These are phyloP conservation scores for Sordariomycetes sp. DNA, from an alignment of 2,329 filamentous ascomycete genomes.

Conservation along the genomic window DNA sequence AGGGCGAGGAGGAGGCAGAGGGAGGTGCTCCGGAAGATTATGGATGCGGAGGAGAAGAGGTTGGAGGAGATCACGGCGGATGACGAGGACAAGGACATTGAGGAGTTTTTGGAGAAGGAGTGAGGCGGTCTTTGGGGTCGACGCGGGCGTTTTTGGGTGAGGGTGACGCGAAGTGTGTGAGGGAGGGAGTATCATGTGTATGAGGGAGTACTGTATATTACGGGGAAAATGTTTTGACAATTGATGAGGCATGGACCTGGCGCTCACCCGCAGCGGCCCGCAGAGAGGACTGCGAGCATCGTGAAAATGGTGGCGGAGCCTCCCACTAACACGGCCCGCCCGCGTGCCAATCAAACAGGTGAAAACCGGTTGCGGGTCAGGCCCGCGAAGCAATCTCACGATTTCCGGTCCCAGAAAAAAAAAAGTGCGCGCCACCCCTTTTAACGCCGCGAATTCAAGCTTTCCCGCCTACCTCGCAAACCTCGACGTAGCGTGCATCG, in stretches of 20 bases:
- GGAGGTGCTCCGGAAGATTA: constrained; percentile 47
- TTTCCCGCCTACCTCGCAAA: background rate
- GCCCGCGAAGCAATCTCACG: background rate
- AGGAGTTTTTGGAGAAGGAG: constrained; percentile 47
- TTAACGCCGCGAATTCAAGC: background rate
- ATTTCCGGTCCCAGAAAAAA: background rate
- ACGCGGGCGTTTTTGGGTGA: background rate
- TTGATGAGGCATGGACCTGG: background rate
- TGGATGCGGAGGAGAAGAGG: constrained; percentile 48
- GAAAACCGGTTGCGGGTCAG: background rate
- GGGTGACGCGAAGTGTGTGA: background rate
- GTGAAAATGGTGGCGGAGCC: background rate
- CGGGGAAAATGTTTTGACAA: background rate
- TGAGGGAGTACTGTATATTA: background rate
- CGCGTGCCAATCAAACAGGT: background rate
- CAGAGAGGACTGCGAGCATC: constrained; percentile 51
- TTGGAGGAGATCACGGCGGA: constrained; percentile 42
- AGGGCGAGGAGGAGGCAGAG: constrained; percentile 9
- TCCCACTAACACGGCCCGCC: background rate
- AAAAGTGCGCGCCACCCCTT: background rate
- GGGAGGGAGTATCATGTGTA: background rate
- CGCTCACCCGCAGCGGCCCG: constrained; percentile 54
- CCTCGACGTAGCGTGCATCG: background rate
- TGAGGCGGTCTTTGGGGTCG: background rate
- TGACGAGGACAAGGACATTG: constrained; percentile 62